Evolutionary conservation across 805 yeast species (phyloP).

Genomic region (Lipomyces yamadae): DNA sequence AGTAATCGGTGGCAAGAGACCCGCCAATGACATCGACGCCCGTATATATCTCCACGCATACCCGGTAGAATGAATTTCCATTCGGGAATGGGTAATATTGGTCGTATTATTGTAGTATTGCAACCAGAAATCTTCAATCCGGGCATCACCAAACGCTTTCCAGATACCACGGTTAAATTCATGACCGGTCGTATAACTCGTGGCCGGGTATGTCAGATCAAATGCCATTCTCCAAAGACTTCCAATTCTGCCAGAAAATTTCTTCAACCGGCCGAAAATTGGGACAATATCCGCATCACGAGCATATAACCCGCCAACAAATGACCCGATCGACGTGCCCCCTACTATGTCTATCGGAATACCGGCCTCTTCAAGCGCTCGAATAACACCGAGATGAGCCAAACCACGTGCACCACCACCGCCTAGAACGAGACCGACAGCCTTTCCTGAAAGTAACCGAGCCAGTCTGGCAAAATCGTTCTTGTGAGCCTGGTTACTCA

Average conservation of each 20-base stretch:
- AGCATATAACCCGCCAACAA: slow-evolving; percentile 94
- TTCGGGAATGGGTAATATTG: slow-evolving; percentile 89
- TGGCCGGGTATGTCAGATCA: slow-evolving; percentile 90
- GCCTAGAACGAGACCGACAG: slow-evolving; percentile 91
- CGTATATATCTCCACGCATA: slow-evolving; percentile 94
- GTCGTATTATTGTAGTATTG: slow-evolving; percentile 88
- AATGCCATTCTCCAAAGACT: slow-evolving; percentile 83
- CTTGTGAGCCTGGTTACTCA: slow-evolving; percentile 61
- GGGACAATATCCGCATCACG: slow-evolving; percentile 90
- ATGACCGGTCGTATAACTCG: slow-evolving; percentile 95
- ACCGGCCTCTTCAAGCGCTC: slow-evolving; percentile 87
- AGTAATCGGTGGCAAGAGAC: slow-evolving; percentile 84
- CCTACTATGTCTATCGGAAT: slow-evolving; percentile 94
- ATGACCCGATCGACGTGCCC: slow-evolving; percentile 95
- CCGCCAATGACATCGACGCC: slow-evolving; percentile 96
- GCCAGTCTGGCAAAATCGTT: slow-evolving; percentile 90
- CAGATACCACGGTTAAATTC: slow-evolving; percentile 97
- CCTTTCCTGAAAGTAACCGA: slow-evolving; percentile 86
- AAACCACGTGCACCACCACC: slow-evolving; percentile 98
- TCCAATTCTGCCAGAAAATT: slow-evolving; percentile 79
- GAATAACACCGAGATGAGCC: slow-evolving; percentile 88
- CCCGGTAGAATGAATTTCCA: slow-evolving; percentile 92
- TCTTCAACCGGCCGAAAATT: slow-evolving; percentile 85
- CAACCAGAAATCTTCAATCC: slow-evolving; percentile 97
- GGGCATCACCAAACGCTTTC: slow-evolving; percentile 89